These are phyloP conservation scores for Paxillus involutus DNA, from an alignment of 768 basidiomycete species.

Conservation along the genomic window DNA sequence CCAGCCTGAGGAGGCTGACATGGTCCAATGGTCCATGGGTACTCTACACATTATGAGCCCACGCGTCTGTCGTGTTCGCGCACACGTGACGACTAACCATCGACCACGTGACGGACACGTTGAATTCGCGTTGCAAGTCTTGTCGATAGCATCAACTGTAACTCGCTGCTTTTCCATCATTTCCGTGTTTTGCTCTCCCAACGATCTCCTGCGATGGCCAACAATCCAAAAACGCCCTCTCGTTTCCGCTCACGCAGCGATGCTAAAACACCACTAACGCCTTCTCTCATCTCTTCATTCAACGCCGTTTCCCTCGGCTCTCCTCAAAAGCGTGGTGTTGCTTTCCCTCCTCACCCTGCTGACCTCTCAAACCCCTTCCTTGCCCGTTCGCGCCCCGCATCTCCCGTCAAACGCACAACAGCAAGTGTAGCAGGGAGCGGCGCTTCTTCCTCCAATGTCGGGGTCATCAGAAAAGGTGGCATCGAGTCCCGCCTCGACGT, in stretches of 20 bases:
- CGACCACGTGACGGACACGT: slow-evolving; percentile 19
- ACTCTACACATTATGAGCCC: too few species aligned
- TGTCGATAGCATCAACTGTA: slow-evolving; percentile 2
- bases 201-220: slow-evolving; percentile 12
- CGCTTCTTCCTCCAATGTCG: slow-evolving; percentile 60
- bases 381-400: slow-evolving; percentile 52
- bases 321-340: slow-evolving; percentile 25
- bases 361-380: slow-evolving; percentile 68
- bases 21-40: neutral
- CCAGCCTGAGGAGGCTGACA: slow-evolving; percentile 19
- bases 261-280: slow-evolving; percentile 48
- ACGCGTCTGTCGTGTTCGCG: neutral
- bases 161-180: neutral
- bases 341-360: slow-evolving; percentile 27
- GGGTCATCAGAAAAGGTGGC: slow-evolving; percentile 76
- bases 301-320: slow-evolving; percentile 36
- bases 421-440: slow-evolving; percentile 51
- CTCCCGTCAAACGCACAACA: slow-evolving; percentile 64
- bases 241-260: slow-evolving; percentile 50
- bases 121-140: slow-evolving; percentile 1
- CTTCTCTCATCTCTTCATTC: slow-evolving; percentile 40
- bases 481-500: slow-evolving; percentile 77
- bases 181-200: neutral
- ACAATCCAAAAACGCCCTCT: slow-evolving; percentile 44
- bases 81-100: slow-evolving; percentile 2